Conservation (phyloP, 2,329 filamentous ascomycete genomes). For the Epicoccum sorghinum region DNA sequence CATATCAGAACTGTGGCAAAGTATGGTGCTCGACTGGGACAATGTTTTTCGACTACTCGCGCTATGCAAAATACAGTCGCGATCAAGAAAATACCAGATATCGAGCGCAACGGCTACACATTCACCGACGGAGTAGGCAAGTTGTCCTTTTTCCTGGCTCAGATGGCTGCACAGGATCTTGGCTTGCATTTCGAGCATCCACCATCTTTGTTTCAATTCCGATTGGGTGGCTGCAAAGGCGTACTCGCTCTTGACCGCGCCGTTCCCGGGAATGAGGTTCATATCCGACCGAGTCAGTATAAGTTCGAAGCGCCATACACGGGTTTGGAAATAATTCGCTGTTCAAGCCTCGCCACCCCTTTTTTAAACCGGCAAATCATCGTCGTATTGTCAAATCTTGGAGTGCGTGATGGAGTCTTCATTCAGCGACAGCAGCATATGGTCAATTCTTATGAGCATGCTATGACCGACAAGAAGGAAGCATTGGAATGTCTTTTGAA, state of each 20-base stretch:
- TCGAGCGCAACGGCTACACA: conserved; percentile 69
- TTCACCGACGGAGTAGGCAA: conserved; percentile 96
- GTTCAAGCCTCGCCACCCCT: conserved; percentile 76
- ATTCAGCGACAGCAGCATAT: conserved; percentile 70
- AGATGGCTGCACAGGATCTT: conserved; percentile 75
- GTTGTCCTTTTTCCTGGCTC: conserved; percentile 79
- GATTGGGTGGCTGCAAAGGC: conserved; percentile 90
- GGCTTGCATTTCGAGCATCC: conserved; percentile 61
- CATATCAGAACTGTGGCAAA: conserved; percentile 87
- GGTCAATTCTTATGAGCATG: conserved; percentile 69
- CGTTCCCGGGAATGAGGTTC: conserved; percentile 70
- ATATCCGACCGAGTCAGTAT: conserved; percentile 81
- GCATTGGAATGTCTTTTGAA: conserved; percentile 73
- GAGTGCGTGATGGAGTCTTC: conserved; percentile 72
- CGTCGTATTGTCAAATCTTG: conserved; percentile 78
- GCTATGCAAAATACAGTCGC: conserved; percentile 70
- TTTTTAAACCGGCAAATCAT: conserved; percentile 92
- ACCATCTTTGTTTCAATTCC: conserved; percentile 89
- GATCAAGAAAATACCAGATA: conserved; percentile 68
- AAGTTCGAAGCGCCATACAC: conserved; percentile 79
- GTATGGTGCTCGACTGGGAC: conserved; percentile 84
- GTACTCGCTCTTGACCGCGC: conserved; percentile 78
- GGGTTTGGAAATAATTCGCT: conserved; percentile 83
- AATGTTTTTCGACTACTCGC: conserved; percentile 93
- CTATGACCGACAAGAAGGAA: conserved; percentile 68